Evolutionary conservation across 2,329 filamentous ascomycete species (phyloP).

Genomic region (Endoconidiophora laricicola): DNA sequence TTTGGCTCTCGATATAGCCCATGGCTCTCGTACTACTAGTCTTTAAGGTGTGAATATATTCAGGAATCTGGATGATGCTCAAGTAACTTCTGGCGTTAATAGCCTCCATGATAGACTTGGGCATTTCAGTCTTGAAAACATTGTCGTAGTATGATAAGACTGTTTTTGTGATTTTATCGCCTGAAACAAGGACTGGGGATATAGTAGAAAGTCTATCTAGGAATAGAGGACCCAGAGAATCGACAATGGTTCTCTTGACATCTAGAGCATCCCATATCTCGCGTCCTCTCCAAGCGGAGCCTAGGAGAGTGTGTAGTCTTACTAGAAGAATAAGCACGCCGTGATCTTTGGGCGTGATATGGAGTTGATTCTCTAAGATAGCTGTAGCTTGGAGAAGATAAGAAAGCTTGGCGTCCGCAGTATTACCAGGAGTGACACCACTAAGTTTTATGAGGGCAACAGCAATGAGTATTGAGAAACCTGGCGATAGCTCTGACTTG

Average conservation of each 20-base stretch:
- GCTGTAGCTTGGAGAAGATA: slow-evolving; percentile 31
- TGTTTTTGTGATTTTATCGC: slow-evolving; percentile 15
- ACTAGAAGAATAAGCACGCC: slow-evolving; percentile 33
- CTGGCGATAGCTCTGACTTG: slow-evolving; percentile 12
- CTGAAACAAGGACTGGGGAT: slow-evolving; percentile 25
- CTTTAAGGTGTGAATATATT: slow-evolving; percentile 27
- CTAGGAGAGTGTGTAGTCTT: slow-evolving; percentile 34
- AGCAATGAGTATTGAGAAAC: slow-evolving; percentile 12
- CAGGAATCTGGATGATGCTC: slow-evolving; percentile 31
- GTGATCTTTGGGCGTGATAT: slow-evolving; percentile 28
- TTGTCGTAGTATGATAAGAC: slow-evolving; percentile 23
- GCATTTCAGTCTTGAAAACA: slow-evolving; percentile 31
- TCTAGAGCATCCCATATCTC: slow-evolving; percentile 33
- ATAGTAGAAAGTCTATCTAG: slow-evolving; percentile 38
- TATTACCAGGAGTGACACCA: not conserved
- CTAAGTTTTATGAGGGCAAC: slow-evolving; percentile 9
- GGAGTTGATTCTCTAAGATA: slow-evolving; percentile 33
- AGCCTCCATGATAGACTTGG: slow-evolving; percentile 30
- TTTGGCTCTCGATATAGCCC: slow-evolving; percentile 31
- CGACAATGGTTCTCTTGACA: slow-evolving; percentile 41
- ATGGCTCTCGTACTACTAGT: slow-evolving; percentile 36
- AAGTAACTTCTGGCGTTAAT: slow-evolving; percentile 34
- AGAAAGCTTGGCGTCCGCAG: slow-evolving; percentile 4
- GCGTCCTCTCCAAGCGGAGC: slow-evolving; percentile 30
- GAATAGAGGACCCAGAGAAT: slow-evolving; percentile 36